Evolutionary conservation across 352 stramenopile species (phyloP), one percentile per base, ranked within the genome.

Genomic region (Phytophthora kernoviae): DNA sequence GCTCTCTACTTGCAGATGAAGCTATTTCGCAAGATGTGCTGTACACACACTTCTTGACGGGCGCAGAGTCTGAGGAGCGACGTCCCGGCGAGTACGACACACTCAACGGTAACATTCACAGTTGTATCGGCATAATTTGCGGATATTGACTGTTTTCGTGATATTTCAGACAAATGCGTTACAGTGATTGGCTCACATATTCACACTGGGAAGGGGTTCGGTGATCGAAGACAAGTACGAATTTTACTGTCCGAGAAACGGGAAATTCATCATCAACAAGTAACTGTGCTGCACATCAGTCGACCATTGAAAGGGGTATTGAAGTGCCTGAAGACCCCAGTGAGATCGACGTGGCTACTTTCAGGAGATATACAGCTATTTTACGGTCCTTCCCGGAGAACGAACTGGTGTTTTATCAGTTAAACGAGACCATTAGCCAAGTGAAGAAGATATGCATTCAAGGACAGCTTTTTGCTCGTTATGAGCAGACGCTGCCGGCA

Each of bases 331-430:
- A 91, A 42, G 81, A 93, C 46, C 79, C 75, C 26, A 87, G 81
- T 18, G 84, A 91, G 59, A 81, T 93, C 34, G 84, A 93, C 46
- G 56, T 86, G 9, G 77, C 75, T 2, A 93, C 84, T 17, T 90
- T 90, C 34, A 70, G 79, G 15, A 78, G 81, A 21, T 87, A 90
- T 60, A 90, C 82, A 6, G 84, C 84, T n/a, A 91, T 93, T 14
- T 58, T 93, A 15, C 68, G 84, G 17, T 70, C 81, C 5, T 91
- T 91, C 43, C 81, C 82, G 0, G 81, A 93, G 66, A 87, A 90
- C 51, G 81, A 88, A 54, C 56, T 88, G 24, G 76, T 90, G 41
- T 93, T 93, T 50, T 67, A 73, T 48, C 77, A 88, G 20, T 56
- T 93, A 26, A 79, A 91, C 33, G 70, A 84, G 47, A 89, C 77